Conservation (phyloP, 495 filamentous ascomycete genomes). For the Podospora appendiculata region DNA sequence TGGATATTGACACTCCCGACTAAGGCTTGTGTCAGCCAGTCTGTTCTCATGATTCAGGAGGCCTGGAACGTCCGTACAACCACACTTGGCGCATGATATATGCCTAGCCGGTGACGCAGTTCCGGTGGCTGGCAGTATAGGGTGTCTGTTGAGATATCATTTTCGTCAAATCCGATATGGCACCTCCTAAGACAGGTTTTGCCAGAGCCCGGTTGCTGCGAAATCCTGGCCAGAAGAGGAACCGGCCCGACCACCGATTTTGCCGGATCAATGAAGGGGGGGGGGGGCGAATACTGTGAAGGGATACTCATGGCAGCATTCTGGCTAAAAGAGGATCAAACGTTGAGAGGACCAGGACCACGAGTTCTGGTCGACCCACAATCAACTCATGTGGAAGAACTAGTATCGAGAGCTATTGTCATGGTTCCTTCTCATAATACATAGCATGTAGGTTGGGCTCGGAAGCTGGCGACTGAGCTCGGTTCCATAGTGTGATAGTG, state of each 20-base stretch:
- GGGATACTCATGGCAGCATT: conserved; percentile 19
- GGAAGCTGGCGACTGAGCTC: not conserved
- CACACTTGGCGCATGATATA: no score
- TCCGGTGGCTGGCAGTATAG: not conserved
- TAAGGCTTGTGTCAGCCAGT: no score
- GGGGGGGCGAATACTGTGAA: conserved; percentile 7
- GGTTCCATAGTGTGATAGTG: no score
- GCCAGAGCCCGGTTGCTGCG: no score
- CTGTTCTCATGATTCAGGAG: no score
- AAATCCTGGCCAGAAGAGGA: conserved; percentile 4
- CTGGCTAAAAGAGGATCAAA: conserved; percentile 45
- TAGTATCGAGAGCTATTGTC: not conserved
- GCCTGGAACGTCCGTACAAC: no score
- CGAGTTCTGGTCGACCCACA: conserved; percentile 11
- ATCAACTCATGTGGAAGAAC: not conserved
- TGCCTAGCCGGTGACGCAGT: not conserved
- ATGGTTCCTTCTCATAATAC: not conserved
- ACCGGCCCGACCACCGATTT: conserved; percentile 40
- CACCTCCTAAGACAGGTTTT: not conserved
- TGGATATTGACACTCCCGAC: no score
- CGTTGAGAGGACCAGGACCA: conserved; percentile 11
- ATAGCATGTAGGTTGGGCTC: not conserved
- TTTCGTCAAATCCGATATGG: not conserved
- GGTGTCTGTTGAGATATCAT: not conserved
- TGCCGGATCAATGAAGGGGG: conserved; percentile 25